Percentiles rank a stretch among this genome's conserved stretches.
phyloP scores from a whole-genome alignment of 163 green algal genomes.

The Prototheca cutis region DNA sequence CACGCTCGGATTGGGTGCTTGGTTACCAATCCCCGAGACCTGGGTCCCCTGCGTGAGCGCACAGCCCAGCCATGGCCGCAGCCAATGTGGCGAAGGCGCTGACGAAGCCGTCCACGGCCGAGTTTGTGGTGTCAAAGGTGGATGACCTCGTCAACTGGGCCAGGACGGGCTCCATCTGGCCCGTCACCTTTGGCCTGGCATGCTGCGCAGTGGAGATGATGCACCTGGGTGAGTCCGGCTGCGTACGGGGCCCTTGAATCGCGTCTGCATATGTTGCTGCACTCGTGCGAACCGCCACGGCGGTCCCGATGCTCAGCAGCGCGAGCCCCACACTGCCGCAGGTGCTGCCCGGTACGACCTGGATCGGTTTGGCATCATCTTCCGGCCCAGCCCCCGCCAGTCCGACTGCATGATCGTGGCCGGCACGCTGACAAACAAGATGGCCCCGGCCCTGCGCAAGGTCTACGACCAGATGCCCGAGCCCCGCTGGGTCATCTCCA shows the following conservation, averaged over 20 bases:
- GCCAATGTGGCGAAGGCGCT: background rate
- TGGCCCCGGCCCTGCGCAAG: slow-evolving; percentile 83
- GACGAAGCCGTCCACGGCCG: background rate
- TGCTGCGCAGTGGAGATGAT: slow-evolving; percentile 97
- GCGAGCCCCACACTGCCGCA: background rate
- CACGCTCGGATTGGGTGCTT: too few relatives aligned
- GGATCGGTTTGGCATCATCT: slow-evolving; percentile 93
- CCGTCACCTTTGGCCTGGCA: slow-evolving; percentile 91
- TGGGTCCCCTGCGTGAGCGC: too few relatives aligned
- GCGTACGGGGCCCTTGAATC: background rate
- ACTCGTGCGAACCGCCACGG: background rate
- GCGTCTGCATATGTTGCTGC: background rate
- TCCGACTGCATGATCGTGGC: slow-evolving; percentile 96
- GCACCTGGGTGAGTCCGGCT: slow-evolving; percentile 48
- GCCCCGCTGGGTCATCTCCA: slow-evolving; percentile 90
- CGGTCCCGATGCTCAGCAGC: too few relatives aligned
- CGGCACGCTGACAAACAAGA: slow-evolving; percentile 97
- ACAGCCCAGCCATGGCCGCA: background rate
- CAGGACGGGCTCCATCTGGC: slow-evolving; percentile 79
- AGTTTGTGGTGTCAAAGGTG: slow-evolving; percentile 59
- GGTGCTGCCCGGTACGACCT: slow-evolving; percentile 66
- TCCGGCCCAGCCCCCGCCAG: slow-evolving; percentile 84
- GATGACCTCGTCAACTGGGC: slow-evolving; percentile 92
- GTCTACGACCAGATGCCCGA: slow-evolving; percentile 98
- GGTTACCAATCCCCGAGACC: too few relatives aligned